phyloP scores from a whole-genome alignment of 768 basidiomycete genomes.

The Auriscalpium orientale region DNA sequence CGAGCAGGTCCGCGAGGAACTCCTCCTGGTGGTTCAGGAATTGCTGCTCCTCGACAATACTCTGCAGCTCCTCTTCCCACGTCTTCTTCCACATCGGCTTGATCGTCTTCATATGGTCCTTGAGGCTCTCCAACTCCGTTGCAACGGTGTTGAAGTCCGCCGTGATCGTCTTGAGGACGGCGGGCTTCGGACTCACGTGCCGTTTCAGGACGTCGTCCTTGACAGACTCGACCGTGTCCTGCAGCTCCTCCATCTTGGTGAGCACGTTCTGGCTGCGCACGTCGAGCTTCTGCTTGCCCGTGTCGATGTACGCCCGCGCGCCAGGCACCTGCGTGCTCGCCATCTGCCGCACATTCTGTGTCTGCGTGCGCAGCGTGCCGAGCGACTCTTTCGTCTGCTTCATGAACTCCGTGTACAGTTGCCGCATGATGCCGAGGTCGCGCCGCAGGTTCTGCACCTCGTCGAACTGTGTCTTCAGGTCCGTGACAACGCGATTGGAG shows the following conservation, averaged over 20 bases:
- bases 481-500: constrained; percentile 63
- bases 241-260: constrained; percentile 87
- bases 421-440: constrained; percentile 89
- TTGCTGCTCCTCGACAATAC: constrained; percentile 95
- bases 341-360: constrained; percentile 80
- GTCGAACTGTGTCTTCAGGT: constrained; percentile 89
- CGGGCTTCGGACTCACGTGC: constrained; percentile 74
- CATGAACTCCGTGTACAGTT: constrained; percentile 92
- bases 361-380: constrained; percentile 70
- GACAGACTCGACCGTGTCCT: constrained; percentile 83
- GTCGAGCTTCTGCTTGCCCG: constrained; percentile 90
- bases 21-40: constrained; percentile 91
- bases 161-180: constrained; percentile 61
- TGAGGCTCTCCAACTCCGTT: constrained; percentile 65
- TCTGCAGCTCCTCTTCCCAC: constrained; percentile 94
- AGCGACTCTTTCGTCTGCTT: constrained; percentile 85
- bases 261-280: constrained; percentile 80
- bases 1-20: constrained; percentile 78
- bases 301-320: constrained; percentile 80
- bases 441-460: constrained; percentile 91
- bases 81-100: constrained; percentile 99
- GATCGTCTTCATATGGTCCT: constrained; percentile 79
- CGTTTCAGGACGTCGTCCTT: constrained; percentile 89
- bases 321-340: constrained; percentile 79
- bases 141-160: constrained; percentile 62